These are phyloP conservation scores for Tolypocladium sp. DNA, from an alignment of 2,329 filamentous ascomycete species.

Conservation along the genomic window DNA sequence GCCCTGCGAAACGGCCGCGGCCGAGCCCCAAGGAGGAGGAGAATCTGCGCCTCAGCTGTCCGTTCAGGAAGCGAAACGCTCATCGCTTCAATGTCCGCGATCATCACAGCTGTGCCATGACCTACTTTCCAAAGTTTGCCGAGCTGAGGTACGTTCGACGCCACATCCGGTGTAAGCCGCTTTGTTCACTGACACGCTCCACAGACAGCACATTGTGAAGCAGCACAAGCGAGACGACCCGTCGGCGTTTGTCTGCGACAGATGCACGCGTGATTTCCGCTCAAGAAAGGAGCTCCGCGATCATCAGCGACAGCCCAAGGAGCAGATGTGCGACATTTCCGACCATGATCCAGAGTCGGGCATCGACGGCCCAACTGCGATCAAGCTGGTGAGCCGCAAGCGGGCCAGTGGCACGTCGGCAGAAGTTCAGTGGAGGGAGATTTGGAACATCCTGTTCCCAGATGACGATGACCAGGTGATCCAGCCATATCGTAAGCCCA, in stretches of 20 bases:
- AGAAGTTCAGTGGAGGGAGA: conserved; percentile 29
- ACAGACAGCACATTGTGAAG: conserved; percentile 32
- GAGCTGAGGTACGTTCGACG: conserved; percentile 23
- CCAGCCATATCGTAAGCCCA: conserved; percentile 17
- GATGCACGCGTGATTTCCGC: conserved; percentile 28
- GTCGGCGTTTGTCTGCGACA: conserved; percentile 29
- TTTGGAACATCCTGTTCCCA: conserved; percentile 32
- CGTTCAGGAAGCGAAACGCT: conserved; percentile 34
- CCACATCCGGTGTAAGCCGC: not conserved
- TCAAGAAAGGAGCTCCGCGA: conserved; percentile 28
- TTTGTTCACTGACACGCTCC: conserved; percentile 4
- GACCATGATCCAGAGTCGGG: conserved; percentile 30
- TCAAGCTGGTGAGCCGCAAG: conserved; percentile 29
- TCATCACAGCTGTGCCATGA: conserved; percentile 33
- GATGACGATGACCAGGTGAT: conserved; percentile 27
- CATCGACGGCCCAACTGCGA: conserved; percentile 29
- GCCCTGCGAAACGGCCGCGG: conserved; percentile 19
- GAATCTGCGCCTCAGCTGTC: conserved; percentile 31
- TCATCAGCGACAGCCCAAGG: conserved; percentile 28
- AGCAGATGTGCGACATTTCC: conserved; percentile 30
- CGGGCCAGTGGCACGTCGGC: conserved; percentile 26
- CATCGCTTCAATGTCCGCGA: conserved; percentile 36
- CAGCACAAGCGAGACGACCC: conserved; percentile 32
- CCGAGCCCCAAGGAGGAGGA: conserved; percentile 25
- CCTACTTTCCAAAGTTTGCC: conserved; percentile 30